Conservation (phyloP, 108 stramenopile species). For the Nitzschia palea region DNA sequence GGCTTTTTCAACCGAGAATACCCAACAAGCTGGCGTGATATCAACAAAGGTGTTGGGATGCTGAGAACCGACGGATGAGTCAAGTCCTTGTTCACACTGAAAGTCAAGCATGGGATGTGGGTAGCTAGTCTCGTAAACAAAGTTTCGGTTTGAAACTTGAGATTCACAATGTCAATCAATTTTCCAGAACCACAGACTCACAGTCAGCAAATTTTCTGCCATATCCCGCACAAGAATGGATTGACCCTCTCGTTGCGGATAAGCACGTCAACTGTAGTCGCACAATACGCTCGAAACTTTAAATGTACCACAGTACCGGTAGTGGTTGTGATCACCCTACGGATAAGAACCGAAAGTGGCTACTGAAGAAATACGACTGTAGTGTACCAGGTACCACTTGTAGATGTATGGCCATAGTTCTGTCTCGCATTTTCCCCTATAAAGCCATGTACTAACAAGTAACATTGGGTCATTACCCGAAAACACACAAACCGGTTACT, state of each 20-base stretch:
- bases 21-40: slow-evolving; percentile 67
- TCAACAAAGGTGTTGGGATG: slow-evolving; percentile 14
- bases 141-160: not conserved
- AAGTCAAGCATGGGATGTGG: not conserved
- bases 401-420: no score
- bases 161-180: not conserved
- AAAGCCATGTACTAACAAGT: no score
- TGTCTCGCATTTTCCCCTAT: no score
- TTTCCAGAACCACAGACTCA: not conserved
- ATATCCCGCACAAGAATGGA: slow-evolving; percentile 9
- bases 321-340: no score
- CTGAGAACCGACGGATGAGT: not conserved
- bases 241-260: no score
- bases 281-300: no score
- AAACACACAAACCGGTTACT: no score
- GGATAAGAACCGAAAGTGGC: no score
- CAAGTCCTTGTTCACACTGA: not conserved
- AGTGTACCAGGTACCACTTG: no score
- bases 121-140: not conserved
- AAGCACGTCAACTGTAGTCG: not conserved
- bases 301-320: no score
- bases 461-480: no score
- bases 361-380: no score
- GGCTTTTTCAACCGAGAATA: slow-evolving; percentile 75
- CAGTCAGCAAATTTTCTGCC: not conserved